A percentile compares a stretch with the other conserved stretches of the same genome.
Evolutionary conservation across 2,329 filamentous ascomycete genomes (phyloP).

Genomic region (Penicillium capsulatum): DNA sequence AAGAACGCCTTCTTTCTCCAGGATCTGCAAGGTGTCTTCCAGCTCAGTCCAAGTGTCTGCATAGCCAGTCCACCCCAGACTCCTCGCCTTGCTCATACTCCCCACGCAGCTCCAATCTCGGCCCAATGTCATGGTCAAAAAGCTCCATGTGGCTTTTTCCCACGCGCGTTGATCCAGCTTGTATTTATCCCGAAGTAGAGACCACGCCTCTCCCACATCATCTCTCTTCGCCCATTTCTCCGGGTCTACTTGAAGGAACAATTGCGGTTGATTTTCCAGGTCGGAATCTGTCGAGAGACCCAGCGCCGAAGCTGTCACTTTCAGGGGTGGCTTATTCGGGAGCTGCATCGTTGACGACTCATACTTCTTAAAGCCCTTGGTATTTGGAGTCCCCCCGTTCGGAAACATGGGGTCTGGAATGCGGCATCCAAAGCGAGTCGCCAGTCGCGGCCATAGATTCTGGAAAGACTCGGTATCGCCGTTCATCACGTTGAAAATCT

Average conservation of each 20-base stretch:
- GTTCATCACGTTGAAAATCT: constrained; percentile 45
- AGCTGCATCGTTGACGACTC: too few species aligned
- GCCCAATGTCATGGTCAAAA: constrained; percentile 43
- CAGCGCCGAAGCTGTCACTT: constrained; percentile 10
- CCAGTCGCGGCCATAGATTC: constrained; percentile 42
- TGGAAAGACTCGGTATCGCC: constrained; percentile 39
- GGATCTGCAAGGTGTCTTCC: constrained; percentile 36
- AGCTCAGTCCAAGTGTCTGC: constrained; percentile 38
- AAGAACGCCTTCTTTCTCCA: too few species aligned
- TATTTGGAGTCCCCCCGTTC: too few species aligned
- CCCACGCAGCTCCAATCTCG: constrained; percentile 28
- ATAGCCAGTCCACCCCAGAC: constrained; percentile 44
- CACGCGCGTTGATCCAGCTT: constrained; percentile 42
- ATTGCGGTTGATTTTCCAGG: constrained; percentile 1
- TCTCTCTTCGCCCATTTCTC: constrained; percentile 40
- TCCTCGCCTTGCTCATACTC: constrained; percentile 46
- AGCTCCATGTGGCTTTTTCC: constrained; percentile 46
- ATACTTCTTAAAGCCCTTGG: too few species aligned
- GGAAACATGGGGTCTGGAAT: constrained; percentile 29
- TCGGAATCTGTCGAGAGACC: constrained; percentile 18
- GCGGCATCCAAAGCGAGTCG: constrained; percentile 32
- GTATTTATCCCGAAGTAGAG: constrained; percentile 32
- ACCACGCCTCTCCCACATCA: constrained; percentile 41
- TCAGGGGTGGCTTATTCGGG: constrained; percentile 8
- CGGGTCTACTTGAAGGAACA: constrained; percentile 36